Conservation (phyloP, 1,284 basidiomycete genomes). For the Trichosporon coremiiforme region DNA sequence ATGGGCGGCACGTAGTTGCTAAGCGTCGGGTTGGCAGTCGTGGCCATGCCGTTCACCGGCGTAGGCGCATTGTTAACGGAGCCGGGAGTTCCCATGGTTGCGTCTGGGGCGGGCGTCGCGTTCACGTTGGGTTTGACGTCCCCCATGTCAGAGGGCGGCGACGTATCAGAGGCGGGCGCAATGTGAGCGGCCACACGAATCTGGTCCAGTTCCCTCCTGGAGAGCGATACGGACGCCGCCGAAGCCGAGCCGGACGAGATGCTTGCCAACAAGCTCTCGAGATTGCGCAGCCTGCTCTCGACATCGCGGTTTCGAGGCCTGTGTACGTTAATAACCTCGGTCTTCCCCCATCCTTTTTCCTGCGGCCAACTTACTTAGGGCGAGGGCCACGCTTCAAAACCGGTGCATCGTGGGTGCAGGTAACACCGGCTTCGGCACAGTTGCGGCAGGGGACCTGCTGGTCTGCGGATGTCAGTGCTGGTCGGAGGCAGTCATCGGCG, state of each 20-base stretch:
- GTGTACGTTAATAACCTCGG: constrained; percentile 34
- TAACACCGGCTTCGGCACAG: constrained; percentile 38
- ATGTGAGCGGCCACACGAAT: constrained; percentile 39
- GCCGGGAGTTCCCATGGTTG: constrained; percentile 13
- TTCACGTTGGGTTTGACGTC: constrained; percentile 6
- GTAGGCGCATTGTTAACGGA: constrained; percentile 16
- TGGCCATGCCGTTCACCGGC: constrained; percentile 21
- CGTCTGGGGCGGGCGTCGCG: constrained; percentile 6
- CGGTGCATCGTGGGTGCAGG: constrained; percentile 43
- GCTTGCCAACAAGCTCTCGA: constrained; percentile 39
- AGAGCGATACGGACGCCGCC: constrained; percentile 31
- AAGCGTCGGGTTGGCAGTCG: constrained; percentile 17
- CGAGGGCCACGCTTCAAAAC: constrained; percentile 43
- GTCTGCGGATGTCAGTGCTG: constrained; percentile 28
- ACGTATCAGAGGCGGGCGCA: constrained; percentile 35
- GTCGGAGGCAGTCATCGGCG: constrained; percentile 12
- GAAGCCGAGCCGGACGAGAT: constrained; percentile 35
- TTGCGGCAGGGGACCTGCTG: constrained; percentile 41
- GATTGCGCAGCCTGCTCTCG: constrained; percentile 40
- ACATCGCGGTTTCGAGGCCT: constrained; percentile 38
- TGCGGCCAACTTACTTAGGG: constrained; percentile 34
- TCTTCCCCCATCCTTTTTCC: constrained; percentile 31
- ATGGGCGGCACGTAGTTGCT: constrained; percentile 30
- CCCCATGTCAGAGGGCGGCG: constrained; percentile 28
- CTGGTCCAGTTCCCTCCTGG: constrained; percentile 36